phyloP scores from a whole-genome alignment of 331 rosid species.

The Acacia concinna region DNA sequence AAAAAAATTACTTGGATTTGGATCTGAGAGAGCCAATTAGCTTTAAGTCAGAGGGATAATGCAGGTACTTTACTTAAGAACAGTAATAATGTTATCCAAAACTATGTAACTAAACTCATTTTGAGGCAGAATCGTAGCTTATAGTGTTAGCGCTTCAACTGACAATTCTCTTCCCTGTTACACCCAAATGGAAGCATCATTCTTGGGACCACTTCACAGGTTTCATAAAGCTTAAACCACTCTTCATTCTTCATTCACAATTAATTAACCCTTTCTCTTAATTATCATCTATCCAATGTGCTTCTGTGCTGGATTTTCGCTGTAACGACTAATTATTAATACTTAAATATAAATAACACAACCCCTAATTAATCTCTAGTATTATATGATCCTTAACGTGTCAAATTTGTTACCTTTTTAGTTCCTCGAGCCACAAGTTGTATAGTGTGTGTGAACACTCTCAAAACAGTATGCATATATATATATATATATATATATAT shows the following conservation, averaged over 20 bases:
- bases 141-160: conserved; percentile 57
- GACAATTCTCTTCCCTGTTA: conserved; percentile 60
- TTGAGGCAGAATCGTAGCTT: conserved; percentile 62
- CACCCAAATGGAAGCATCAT: conserved; percentile 62
- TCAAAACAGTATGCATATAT: not conserved
- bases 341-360: not conserved
- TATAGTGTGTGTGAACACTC: conserved; percentile 23
- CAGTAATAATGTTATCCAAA: conserved; percentile 32
- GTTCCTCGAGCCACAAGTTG: conserved; percentile 40
- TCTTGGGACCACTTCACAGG: conserved; percentile 69
- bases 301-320: conserved; percentile 46
- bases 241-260: not conserved
- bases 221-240: conserved; percentile 58
- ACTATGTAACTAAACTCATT: conserved; percentile 29
- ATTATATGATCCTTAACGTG: not conserved
- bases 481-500: too few species aligned
- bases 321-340: not conserved
- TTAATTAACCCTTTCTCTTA: conserved; percentile 3
- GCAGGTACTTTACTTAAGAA: conserved; percentile 30
- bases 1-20: conserved; percentile 34
- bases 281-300: conserved; percentile 43
- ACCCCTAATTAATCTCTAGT: not conserved
- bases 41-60: conserved; percentile 42
- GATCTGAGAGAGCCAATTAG: conserved; percentile 57
- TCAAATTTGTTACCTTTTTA: conserved; percentile 15